phyloP scores from a whole-genome alignment of 495 filamentous ascomycete species.

The Cladorrhinum samala region DNA sequence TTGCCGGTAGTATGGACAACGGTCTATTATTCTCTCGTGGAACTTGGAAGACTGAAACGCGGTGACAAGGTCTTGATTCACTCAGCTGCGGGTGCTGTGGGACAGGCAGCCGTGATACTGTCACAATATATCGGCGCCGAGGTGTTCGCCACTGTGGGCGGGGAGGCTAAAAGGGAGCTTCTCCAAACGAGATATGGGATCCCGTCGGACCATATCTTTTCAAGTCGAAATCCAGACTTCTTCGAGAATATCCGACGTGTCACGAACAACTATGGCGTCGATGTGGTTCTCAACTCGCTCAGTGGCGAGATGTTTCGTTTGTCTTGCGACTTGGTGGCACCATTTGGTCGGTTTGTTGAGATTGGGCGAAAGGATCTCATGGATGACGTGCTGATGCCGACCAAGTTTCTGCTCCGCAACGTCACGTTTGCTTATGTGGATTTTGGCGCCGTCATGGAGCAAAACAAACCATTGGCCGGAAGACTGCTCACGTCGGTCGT shows the following conservation, averaged over 20 bases:
- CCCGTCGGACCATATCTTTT: conserved; percentile 1
- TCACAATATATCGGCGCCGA: background rate
- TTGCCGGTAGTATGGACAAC: background rate
- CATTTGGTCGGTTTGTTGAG: conserved; percentile 2
- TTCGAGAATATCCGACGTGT: conserved; percentile 29
- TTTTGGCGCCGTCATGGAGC: background rate
- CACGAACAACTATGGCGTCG: conserved; percentile 40
- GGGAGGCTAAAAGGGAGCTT: background rate
- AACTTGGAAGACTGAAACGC: no score
- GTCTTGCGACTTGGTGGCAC: background rate
- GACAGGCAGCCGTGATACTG: conserved; percentile 25
- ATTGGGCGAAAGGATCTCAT: background rate
- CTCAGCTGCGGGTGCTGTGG: conserved; percentile 38
- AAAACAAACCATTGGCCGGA: no score
- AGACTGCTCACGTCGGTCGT: no score
- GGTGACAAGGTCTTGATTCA: conserved; percentile 40
- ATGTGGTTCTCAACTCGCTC: conserved; percentile 43
- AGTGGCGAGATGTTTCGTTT: conserved; percentile 6
- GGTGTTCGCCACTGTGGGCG: background rate
- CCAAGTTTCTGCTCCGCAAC: background rate
- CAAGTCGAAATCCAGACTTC: background rate
- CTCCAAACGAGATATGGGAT: background rate
- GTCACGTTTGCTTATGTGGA: background rate
- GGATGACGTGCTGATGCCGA: background rate
- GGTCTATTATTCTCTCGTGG: background rate